Evolutionary conservation across 208 protist genomes (phyloP).

Genomic region (Leishmania gerbilli): DNA sequence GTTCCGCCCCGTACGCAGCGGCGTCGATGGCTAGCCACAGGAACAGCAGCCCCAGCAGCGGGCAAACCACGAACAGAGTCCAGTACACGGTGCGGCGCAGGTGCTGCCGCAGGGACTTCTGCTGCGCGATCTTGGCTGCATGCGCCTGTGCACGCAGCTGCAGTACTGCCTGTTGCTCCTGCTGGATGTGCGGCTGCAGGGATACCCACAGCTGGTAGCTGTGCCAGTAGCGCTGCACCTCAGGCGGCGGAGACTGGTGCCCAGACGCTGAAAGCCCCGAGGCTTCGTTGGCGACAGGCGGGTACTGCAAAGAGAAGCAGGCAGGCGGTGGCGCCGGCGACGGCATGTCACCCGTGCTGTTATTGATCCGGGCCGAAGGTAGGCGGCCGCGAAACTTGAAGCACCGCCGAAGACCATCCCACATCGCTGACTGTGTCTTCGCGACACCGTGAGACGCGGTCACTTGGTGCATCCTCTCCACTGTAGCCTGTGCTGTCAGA

Average conservation of each 20-base stretch:
- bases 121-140: constrained; percentile 16
- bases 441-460: not conserved
- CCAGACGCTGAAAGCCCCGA: not conserved
- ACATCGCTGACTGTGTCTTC: not conserved
- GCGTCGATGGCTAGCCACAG: constrained; percentile 29
- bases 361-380: not conserved
- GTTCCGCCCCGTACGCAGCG: constrained; percentile 27
- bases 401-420: constrained; percentile 9
- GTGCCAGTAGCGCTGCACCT: constrained; percentile 25
- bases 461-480: not conserved
- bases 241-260: not conserved
- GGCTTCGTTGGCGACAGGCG: not conserved
- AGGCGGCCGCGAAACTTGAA: not conserved
- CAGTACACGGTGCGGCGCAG: constrained; percentile 25
- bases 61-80: constrained; percentile 32
- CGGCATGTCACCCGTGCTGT: not conserved
- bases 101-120: constrained; percentile 12
- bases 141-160: constrained; percentile 11
- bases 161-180: constrained; percentile 15
- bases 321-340: not conserved
- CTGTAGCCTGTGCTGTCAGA: not conserved
- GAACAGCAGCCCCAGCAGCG: constrained; percentile 31
- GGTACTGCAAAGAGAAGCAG: not conserved
- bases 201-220: constrained; percentile 25
- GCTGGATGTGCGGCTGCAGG: constrained; percentile 9